Percentiles rank a stretch among this genome's conserved stretches.
phyloP scores from a whole-genome alignment of 2,329 filamentous ascomycete genomes.

The Boeremia exigua region DNA sequence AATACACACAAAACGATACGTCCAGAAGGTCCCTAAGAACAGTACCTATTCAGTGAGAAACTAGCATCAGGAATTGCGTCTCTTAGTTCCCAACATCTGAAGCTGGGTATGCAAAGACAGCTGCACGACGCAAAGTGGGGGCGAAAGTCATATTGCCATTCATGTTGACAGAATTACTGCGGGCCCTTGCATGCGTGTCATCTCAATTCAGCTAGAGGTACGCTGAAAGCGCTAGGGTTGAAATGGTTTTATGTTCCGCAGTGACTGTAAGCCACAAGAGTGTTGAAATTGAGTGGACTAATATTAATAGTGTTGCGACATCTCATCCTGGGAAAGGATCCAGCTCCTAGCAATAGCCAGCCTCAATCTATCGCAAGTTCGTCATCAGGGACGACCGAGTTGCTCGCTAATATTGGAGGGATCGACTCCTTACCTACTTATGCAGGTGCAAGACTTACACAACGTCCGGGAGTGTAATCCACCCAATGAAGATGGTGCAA shows the following conservation, averaged over 20 bases:
- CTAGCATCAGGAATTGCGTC: no score
- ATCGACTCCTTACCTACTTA: background rate
- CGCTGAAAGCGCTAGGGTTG: background rate
- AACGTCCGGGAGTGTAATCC: background rate
- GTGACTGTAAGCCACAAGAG: background rate
- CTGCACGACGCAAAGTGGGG: no score
- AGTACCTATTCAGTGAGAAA: no score
- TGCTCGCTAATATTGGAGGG: background rate
- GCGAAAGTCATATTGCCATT: no score
- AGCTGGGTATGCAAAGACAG: no score
- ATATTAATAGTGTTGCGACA: background rate
- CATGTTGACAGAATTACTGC: background rate
- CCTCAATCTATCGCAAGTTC: background rate
- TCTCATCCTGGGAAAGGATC: background rate
- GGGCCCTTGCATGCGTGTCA: constrained; percentile 10
- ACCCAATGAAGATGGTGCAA: background rate
- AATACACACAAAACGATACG: no score
- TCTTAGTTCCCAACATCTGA: no score
- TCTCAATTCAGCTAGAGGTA: background rate
- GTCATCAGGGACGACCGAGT: background rate
- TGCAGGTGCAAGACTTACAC: constrained; percentile 3
- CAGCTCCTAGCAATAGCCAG: background rate
- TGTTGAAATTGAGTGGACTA: background rate
- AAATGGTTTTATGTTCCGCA: constrained; percentile 3
- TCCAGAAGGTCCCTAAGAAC: no score